These are phyloP conservation scores for Saturnispora saitoi DNA, from an alignment of 805 yeast species.

Conservation along the genomic window DNA sequence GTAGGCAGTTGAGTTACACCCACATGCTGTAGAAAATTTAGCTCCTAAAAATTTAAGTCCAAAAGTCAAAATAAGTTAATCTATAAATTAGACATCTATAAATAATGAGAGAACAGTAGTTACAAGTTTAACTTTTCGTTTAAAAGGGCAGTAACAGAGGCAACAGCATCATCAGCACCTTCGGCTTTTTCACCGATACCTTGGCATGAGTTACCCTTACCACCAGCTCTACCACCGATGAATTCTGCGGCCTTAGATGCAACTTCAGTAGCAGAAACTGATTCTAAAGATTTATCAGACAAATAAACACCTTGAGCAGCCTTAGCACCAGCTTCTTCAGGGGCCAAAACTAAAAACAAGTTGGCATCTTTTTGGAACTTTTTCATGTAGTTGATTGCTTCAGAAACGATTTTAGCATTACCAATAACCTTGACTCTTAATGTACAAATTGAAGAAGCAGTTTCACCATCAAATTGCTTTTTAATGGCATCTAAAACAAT, in stretches of 20 bases:
- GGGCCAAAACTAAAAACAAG: slow-evolving; percentile 72
- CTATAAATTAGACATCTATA: not conserved
- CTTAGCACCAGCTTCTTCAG: slow-evolving; percentile 41
- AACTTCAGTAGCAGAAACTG: slow-evolving; percentile 65
- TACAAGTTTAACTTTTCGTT: slow-evolving; percentile 7
- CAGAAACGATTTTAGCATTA: slow-evolving; percentile 90
- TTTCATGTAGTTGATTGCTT: slow-evolving; percentile 79
- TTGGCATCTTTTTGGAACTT: slow-evolving; percentile 66
- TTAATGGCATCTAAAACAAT: slow-evolving; percentile 71
- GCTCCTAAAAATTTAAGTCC: not conserved
- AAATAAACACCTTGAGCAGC: slow-evolving; percentile 95
- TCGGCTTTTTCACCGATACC: slow-evolving; percentile 87
- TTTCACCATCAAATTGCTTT: slow-evolving; percentile 51
- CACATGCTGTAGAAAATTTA: not conserved
- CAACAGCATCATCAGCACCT: slow-evolving; percentile 66
- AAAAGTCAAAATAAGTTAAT: not conserved
- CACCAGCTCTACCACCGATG: slow-evolving; percentile 98
- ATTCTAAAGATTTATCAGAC: slow-evolving; percentile 56
- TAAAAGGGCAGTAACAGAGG: slow-evolving; percentile 24
- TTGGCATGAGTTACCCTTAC: slow-evolving; percentile 92
- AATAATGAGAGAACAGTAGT: not conserved
- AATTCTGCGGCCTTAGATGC: slow-evolving; percentile 60
- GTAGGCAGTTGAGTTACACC: no score
- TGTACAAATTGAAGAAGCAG: slow-evolving; percentile 51
- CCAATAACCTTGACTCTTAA: slow-evolving; percentile 62